phyloP scores from a whole-genome alignment of 2,329 filamentous ascomycete species.

The Sporothrix brasiliensis region DNA sequence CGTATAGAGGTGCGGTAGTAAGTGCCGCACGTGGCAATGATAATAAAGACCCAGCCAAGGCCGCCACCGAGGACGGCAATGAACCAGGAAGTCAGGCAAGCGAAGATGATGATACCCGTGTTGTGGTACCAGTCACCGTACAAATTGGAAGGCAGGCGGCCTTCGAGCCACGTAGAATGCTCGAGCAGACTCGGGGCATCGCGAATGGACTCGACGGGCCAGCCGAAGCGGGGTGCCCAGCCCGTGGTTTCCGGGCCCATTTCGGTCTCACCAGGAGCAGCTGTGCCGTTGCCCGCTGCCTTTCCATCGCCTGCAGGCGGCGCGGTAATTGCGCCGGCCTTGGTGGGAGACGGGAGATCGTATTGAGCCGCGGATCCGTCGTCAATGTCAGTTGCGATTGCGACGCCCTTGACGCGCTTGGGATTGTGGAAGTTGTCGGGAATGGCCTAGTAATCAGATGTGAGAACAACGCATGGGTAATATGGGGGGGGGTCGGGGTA shows the following conservation, averaged over 20 bases:
- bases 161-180: constrained; percentile 85
- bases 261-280: constrained; percentile 59
- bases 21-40: constrained; percentile 90
- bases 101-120: constrained; percentile 88
- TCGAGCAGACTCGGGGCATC: constrained; percentile 74
- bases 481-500: not conserved
- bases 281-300: constrained; percentile 52
- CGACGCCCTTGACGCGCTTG: constrained; percentile 64
- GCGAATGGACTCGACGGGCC: constrained; percentile 59
- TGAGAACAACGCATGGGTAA: constrained; percentile 22
- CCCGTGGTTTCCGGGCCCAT: constrained; percentile 65
- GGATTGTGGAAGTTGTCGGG: constrained; percentile 64
- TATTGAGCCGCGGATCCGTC: constrained; percentile 70
- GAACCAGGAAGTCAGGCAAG: constrained; percentile 87
- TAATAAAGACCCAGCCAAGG: constrained; percentile 86
- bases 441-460: constrained; percentile 52
- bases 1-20: constrained; percentile 97
- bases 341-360: constrained; percentile 75
- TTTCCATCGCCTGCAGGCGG: constrained; percentile 48
- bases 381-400: constrained; percentile 78
- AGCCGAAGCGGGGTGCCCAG: constrained; percentile 86
- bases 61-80: constrained; percentile 88
- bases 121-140: constrained; percentile 99
- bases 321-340: constrained; percentile 62
- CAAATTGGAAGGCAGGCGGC: constrained; percentile 81